Evolutionary conservation across 1,284 basidiomycete genomes (phyloP), one percentile per base, ranked within the genome.

Genomic region (Vanrija sp.): DNA sequence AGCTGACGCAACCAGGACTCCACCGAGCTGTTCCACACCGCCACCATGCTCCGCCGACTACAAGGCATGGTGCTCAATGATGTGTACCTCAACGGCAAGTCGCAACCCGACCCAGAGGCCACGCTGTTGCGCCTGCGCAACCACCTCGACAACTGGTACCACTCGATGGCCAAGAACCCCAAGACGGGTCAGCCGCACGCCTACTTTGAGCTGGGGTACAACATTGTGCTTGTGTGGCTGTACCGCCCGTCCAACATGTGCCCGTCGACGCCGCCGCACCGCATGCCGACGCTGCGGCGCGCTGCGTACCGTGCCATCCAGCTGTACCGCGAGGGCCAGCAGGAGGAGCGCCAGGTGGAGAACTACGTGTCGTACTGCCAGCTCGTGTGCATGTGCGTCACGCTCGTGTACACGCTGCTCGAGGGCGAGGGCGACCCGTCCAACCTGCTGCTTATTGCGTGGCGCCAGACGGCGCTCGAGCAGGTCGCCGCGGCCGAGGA

Each of bases 41-140:
- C 12, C 34, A 34, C 34, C 34, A 34, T 34, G 34, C 34, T 54
- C 16, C 38, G 53, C 15, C 53, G 53, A 15, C 38, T 54, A 3
- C 42, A 54, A 29, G 53, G 53, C 8, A 45, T 54, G 46, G 49
- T 54, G 53, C 42, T 54, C 12, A 47, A 54, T 15, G 16, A 28
- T 12, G 48, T 54, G 25, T 21, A 43, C 25, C 47, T 49, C 34
- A 34, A 34, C 34, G 34, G 34, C 34, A 34, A 34, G 34, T 34
- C 34, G 5, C 34, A 34, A 14, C 34, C 26, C 16, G 34, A 54
- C 25, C 53, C 53, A 18, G 53, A 54, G 25, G 38, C 40, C 9
- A 16, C 49, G 14, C 25, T 54, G 9, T 19, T 38, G 23, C 46
- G 49, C 16, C 47, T 54, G 3, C 38, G 53, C 12, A 54, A 49